phyloP scores from a whole-genome alignment of 2,329 filamentous ascomycete species.

The Bipolaris gigantea region DNA sequence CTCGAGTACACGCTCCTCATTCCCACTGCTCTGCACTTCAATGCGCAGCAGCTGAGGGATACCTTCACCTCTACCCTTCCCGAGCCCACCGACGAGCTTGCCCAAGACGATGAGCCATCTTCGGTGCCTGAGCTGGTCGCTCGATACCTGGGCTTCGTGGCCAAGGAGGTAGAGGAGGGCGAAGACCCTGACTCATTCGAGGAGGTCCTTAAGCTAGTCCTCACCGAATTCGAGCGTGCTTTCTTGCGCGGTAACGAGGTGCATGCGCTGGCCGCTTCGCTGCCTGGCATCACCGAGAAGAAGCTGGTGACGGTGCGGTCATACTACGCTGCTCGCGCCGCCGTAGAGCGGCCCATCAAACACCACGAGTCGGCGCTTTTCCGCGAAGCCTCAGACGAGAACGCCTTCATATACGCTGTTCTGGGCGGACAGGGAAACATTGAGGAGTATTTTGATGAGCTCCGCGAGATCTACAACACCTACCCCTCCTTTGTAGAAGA shows the following conservation, averaged over 20 bases:
- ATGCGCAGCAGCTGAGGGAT: slow-evolving; percentile 91
- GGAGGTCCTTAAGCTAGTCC: slow-evolving; percentile 86
- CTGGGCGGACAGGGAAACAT: slow-evolving; percentile 99
- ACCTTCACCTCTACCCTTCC: slow-evolving; percentile 84
- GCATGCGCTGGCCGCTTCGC: slow-evolving; percentile 79
- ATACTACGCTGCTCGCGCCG: slow-evolving; percentile 88
- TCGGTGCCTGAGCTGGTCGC: slow-evolving; percentile 90
- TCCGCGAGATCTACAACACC: slow-evolving; percentile 85
- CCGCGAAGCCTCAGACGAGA: slow-evolving; percentile 80
- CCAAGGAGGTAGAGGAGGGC: slow-evolving; percentile 84
- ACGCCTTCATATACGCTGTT: slow-evolving; percentile 86
- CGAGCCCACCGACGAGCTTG: slow-evolving; percentile 91
- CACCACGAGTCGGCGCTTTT: slow-evolving; percentile 92
- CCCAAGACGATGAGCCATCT: slow-evolving; percentile 98
- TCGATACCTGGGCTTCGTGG: slow-evolving; percentile 88
- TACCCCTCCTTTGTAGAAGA: slow-evolving; percentile 91
- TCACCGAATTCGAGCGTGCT: slow-evolving; percentile 95
- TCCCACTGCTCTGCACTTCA: slow-evolving; percentile 93
- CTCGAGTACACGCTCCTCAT: slow-evolving; percentile 97
- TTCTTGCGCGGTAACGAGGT: slow-evolving; percentile 96
- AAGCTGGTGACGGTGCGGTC: slow-evolving; percentile 86
- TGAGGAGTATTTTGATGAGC: slow-evolving; percentile 98
- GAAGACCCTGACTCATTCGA: slow-evolving; percentile 92
- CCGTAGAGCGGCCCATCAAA: slow-evolving; percentile 82
- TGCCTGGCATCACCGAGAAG: slow-evolving; percentile 91